Base-by-base conservation (phyloP, 441 rosid species). In the Bruguiera hainesii region DNA sequence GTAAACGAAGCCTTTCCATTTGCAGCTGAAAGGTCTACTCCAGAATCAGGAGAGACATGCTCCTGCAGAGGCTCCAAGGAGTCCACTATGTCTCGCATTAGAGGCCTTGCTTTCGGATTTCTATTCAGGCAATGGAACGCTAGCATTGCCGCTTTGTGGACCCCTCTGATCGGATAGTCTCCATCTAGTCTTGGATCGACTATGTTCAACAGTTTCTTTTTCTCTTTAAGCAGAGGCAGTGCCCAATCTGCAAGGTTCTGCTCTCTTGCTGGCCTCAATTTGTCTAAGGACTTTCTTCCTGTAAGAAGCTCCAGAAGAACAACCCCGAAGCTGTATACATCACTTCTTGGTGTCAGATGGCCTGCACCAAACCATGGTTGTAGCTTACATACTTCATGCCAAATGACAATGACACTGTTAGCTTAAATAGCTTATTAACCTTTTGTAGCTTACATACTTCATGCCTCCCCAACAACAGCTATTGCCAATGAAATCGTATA, bases 241-340 rank as follows among this genome's bases (percentile, higher is more conserved):
- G 94, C 99, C 99, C 99, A 94, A 57, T 89, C 97, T 3, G 88
- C 75, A 1, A 94, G 89, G 83, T 83, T 89, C 63, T 94, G 97
- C 78, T 94, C 96, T 18, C 97, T 78, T 0, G 89, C 85, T 3
- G 97, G 94, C 20, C 88, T 74, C 30, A 85, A 87, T 67, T 94
- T 94, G 78, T 94, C 99, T 30, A 91, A 56, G 0, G 99, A 94
- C 73, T 89, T 94, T 67, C 96, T 82, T 56, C 99, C 97, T 0
- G 97, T 85, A 1, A 91, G 77, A 70, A 55, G 58, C 28, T 55
- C 58, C 4, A 55, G 18, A 20, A 55, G 58, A 10, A 55, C 58
- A 55, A 55, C 58, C 25, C 58, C 58, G 6, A 55, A 55, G 30
- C 58, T 55, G 58, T 55, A 55, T 55, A 55, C 99, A 59, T 94